Percentiles rank a stretch among this genome's conserved stretches.
Evolutionary conservation across 169 alveolate genomes (phyloP).

Genomic region (Besnoitia besnoiti): DNA sequence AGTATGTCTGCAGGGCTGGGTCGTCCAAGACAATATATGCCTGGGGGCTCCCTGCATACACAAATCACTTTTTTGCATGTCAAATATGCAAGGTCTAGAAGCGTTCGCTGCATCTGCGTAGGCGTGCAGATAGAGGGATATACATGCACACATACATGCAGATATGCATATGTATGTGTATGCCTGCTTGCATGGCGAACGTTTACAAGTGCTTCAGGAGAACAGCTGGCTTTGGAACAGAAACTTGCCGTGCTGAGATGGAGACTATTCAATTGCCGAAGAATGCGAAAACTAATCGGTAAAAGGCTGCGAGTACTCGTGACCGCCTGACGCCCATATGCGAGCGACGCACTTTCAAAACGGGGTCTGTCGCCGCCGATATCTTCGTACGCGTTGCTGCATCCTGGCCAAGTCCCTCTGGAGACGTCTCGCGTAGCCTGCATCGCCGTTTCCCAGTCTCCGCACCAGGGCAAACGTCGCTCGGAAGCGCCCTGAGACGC

Average conservation of each 20-base stretch:
- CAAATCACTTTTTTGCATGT: no score
- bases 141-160: background rate
- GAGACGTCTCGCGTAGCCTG: background rate
- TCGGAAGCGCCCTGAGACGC: background rate
- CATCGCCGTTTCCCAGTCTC: slow-evolving; percentile 42
- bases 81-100: no score
- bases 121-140: background rate
- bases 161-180: no score
- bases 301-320: no score
- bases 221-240: background rate
- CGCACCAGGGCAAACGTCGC: slow-evolving; percentile 33
- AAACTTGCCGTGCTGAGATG: background rate
- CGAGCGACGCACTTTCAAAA: slow-evolving; percentile 18
- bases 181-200: background rate
- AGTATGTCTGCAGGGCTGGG: no score
- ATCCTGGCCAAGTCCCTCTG: background rate
- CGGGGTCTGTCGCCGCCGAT: background rate
- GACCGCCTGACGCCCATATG: no score
- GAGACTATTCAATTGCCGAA: no score
- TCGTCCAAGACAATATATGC: background rate
- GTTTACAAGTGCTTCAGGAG: no score
- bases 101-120: background rate
- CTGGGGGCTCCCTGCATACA: no score
- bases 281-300: no score
- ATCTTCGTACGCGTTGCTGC: background rate